Conservation (phyloP, 116 monocot species). For the Phalaenopsis hybrid region DNA sequence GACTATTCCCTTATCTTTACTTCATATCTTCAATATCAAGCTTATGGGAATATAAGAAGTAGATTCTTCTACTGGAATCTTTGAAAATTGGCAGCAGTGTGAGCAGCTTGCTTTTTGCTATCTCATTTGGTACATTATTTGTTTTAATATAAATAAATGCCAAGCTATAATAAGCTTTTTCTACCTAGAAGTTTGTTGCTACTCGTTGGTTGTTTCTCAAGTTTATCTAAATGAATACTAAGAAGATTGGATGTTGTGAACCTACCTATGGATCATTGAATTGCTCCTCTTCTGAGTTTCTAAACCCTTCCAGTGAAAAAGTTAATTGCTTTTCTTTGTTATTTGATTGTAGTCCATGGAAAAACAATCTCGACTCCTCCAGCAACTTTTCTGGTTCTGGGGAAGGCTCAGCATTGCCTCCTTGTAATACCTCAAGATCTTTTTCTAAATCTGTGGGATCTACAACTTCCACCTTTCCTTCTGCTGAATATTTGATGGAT, state of each 20-base stretch:
- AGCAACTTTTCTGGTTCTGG: neutral
- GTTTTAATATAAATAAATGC: neutral
- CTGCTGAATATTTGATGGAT: constrained; percentile 25
- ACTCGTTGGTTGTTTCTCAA: neutral
- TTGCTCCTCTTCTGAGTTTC: constrained; percentile 9
- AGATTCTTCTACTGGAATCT: constrained; percentile 5
- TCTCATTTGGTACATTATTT: neutral
- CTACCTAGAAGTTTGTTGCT: no score
- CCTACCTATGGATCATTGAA: constrained; percentile 8
- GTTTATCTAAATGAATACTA: constrained; percentile 18
- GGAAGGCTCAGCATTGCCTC: neutral
- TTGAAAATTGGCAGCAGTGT: no score
- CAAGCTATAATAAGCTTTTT: neutral
- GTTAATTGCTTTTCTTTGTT: constrained; percentile 7
- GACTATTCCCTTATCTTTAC: neutral
- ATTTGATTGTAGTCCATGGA: constrained; percentile 6
- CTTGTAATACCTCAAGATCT: neutral
- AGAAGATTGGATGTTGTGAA: constrained; percentile 14
- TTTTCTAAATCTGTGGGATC: constrained; percentile 22
- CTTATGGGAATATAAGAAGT: constrained; percentile 27
- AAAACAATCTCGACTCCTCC: constrained; percentile 7
- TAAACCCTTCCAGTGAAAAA: constrained; percentile 6
- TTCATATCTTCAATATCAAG: constrained; percentile 34
- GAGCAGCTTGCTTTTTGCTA: no score
- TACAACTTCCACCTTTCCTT: constrained; percentile 22